Conservation (phyloP, 2,329 filamentous ascomycete genomes). For the Hysterium pulicare region DNA sequence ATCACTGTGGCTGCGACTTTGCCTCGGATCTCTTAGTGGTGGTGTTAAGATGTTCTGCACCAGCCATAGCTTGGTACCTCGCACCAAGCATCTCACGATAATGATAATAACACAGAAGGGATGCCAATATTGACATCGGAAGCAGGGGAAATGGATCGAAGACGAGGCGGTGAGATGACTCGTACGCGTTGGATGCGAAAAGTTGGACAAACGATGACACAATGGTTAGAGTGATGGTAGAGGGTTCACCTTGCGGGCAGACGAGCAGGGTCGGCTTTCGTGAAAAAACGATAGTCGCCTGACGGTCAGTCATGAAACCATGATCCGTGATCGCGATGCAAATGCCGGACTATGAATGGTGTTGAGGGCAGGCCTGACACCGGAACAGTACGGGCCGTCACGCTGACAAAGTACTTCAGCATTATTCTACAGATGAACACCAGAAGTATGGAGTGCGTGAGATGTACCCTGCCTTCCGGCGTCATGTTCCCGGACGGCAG, state of each 20-base stretch:
- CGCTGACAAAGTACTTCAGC: too few species aligned
- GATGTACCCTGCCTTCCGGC: too few species aligned
- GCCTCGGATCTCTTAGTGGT: slow-evolving; percentile 15
- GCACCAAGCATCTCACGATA: slow-evolving; percentile 28
- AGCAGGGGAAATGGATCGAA: slow-evolving; percentile 21
- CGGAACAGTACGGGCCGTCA: slow-evolving; percentile 20
- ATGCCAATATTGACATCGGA: slow-evolving; percentile 14
- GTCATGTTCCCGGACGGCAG: too few species aligned
- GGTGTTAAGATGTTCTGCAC: slow-evolving; percentile 14
- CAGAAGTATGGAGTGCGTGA: too few species aligned
- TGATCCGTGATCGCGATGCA: slow-evolving; percentile 9
- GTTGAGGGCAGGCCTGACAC: slow-evolving; percentile 7
- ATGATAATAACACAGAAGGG: slow-evolving; percentile 23
- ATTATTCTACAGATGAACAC: too few species aligned
- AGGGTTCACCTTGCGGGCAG: slow-evolving; percentile 20
- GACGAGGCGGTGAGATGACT: slow-evolving; percentile 36
- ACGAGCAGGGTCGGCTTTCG: slow-evolving; percentile 9
- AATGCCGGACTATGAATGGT: slow-evolving; percentile 13
- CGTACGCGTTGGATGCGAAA: slow-evolving; percentile 21
- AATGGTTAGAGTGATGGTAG: slow-evolving; percentile 10
- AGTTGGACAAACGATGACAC: slow-evolving; percentile 34
- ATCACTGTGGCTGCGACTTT: slow-evolving; percentile 29
- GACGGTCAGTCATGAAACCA: slow-evolving; percentile 11
- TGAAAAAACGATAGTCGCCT: slow-evolving; percentile 19
- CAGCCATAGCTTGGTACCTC: slow-evolving; percentile 25